Percentiles rank a stretch among this genome's conserved stretches.
These are phyloP conservation scores for Boletus sp. DNA, from an alignment of 1,284 basidiomycete genomes.

Conservation along the genomic window DNA sequence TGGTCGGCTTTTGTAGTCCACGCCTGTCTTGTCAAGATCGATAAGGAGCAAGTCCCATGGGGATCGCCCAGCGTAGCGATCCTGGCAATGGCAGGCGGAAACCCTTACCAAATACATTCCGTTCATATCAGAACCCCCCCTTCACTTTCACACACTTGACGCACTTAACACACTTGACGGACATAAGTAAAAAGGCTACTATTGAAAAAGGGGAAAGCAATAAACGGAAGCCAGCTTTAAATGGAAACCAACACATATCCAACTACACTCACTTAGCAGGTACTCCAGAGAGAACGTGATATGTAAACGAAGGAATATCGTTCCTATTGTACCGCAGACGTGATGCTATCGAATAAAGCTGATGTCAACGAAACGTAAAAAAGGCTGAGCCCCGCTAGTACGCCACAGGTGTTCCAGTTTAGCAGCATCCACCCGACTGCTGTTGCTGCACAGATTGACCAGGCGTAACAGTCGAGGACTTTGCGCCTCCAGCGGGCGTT, in stretches of 20 bases:
- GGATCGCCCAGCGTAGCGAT: constrained; percentile 9
- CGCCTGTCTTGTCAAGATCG: constrained; percentile 22
- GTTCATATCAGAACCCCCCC: background rate
- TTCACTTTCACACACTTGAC: background rate
- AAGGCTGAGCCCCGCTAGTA: constrained; percentile 18
- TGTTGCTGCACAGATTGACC: constrained; percentile 62
- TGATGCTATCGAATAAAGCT: constrained; percentile 34
- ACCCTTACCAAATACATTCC: background rate
- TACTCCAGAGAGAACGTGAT: constrained; percentile 36
- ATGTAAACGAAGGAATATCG: constrained; percentile 40
- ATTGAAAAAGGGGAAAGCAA: constrained; percentile 38
- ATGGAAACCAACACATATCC: constrained; percentile 34
- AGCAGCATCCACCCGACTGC: constrained; percentile 59
- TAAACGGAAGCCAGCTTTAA: constrained; percentile 33
- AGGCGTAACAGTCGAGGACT: constrained; percentile 58
- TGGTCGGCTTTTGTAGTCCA: constrained; percentile 13
- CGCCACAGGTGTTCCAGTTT: constrained; percentile 31
- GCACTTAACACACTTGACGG: background rate
- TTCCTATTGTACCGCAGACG: constrained; percentile 37
- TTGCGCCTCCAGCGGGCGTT: constrained; percentile 69
- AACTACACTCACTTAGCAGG: constrained; percentile 30
- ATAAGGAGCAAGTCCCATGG: constrained; percentile 25
- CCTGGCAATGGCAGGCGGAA: background rate
- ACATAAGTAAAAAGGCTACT: constrained; percentile 21
- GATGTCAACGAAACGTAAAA: constrained; percentile 19